Conservation (phyloP, 2,329 filamentous ascomycete genomes). For the Stemphylium lycopersici region DNA sequence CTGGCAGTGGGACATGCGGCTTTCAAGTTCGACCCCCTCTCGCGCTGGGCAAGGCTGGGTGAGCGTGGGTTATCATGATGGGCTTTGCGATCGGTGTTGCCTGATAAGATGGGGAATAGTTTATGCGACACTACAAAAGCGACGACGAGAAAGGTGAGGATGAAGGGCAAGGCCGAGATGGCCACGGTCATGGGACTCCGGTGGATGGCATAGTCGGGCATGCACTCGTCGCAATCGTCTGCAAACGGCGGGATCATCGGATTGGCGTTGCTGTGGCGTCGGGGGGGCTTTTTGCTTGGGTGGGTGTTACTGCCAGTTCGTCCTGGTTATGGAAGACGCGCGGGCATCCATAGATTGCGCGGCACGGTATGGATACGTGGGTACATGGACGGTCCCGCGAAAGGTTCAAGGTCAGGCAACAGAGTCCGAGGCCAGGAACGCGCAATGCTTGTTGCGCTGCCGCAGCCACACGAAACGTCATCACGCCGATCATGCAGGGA, state of each 20-base stretch:
- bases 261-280: conserved; percentile 9
- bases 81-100: conserved; percentile 61
- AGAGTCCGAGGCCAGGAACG: conserved; percentile 22
- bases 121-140: conserved; percentile 68
- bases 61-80: conserved; percentile 68
- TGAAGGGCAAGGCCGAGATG: conserved; percentile 71
- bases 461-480: conserved; percentile 29
- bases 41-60: conserved; percentile 48
- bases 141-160: conserved; percentile 71
- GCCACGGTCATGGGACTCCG: conserved; percentile 58
- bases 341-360: conserved; percentile 34
- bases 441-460: conserved; percentile 22
- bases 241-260: conserved; percentile 47
- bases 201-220: conserved; percentile 56
- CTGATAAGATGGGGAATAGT: conserved; percentile 75
- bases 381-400: conserved; percentile 7
- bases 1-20: conserved; percentile 46
- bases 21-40: conserved; percentile 41
- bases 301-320: conserved; percentile 28
- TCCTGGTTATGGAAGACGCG: conserved; percentile 18
- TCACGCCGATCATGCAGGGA: conserved; percentile 26
- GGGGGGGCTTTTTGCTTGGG: conserved; percentile 11
- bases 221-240: conserved; percentile 63
- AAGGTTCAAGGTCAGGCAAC: conserved; percentile 6
- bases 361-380: conserved; percentile 17